phyloP scores from a whole-genome alignment of 2,329 filamentous ascomycete species.

The Aspergillus alliaceus region DNA sequence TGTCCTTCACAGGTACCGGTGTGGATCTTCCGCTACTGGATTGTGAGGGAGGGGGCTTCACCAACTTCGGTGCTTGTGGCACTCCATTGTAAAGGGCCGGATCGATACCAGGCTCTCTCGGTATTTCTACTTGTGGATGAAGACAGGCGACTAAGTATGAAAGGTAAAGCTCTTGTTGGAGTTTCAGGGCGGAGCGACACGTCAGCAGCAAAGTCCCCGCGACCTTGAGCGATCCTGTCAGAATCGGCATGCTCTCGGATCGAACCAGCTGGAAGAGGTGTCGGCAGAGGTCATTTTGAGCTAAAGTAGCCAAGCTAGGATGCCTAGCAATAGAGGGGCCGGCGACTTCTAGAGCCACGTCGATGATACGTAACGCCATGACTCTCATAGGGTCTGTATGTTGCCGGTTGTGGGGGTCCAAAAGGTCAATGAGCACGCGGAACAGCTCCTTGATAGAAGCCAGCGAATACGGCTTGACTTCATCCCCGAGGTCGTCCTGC shows the following conservation, averaged over 20 bases:
- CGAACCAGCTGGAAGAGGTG: constrained; percentile 95
- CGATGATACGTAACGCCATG: constrained; percentile 95
- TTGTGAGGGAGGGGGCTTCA: constrained; percentile 76
- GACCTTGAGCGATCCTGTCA: constrained; percentile 90
- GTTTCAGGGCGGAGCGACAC: constrained; percentile 83
- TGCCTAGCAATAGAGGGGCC: constrained; percentile 93
- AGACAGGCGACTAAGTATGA: constrained; percentile 93
- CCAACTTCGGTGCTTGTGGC: constrained; percentile 83
- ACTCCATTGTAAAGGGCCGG: constrained; percentile 90
- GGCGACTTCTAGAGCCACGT: constrained; percentile 93
- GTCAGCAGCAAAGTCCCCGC: constrained; percentile 88
- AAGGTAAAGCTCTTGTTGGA: constrained; percentile 94
- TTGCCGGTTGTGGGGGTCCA: constrained; percentile 89
- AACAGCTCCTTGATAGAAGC: constrained; percentile 95
- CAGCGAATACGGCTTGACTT: constrained; percentile 84
- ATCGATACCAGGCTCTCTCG: constrained; percentile 84
- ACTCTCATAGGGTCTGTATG: constrained; percentile 95
- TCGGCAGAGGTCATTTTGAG: constrained; percentile 89
- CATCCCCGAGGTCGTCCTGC: constrained; percentile 48
- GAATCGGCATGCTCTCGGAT: constrained; percentile 92
- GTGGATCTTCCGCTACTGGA: constrained; percentile 78
- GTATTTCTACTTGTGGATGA: constrained; percentile 92
- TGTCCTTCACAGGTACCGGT: constrained; percentile 86
- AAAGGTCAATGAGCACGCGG: constrained; percentile 84
- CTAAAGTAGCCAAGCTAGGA: constrained; percentile 80